Base-by-base conservation (phyloP, 176 grass and related monocot genomes). In the Oryza coarctata region DNA sequence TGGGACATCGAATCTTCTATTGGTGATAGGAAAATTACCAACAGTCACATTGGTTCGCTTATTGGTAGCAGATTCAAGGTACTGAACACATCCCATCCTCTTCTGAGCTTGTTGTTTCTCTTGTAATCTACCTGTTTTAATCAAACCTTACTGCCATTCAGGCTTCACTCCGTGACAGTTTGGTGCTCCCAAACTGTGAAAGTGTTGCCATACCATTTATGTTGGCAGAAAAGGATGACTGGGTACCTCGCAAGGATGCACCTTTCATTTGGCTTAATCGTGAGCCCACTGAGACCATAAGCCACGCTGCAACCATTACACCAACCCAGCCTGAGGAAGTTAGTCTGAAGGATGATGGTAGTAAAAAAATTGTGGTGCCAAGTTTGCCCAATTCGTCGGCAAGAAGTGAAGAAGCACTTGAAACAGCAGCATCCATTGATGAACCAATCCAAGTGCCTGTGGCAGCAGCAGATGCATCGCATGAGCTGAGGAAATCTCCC, bases 141-240 rank as follows among this genome's bases (percentile, higher is more conserved):
- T 82, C 35, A 75, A 6, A n/a, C 20, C 30, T 68, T 70, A 30
- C 64, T 41, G 29, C 64, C 27, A 36, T 50, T 40, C 90, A 99
- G 96, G 88, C 93, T 77, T 84, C 91, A 20, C 80, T 95, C 76
- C 83, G 85, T 30, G 83, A 94, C 38, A 93, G 68, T 39, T 65
- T 99, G 70, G 89, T 99, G 28, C 85, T 95, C 28, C 96, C 96
- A 4, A 99, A 95, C n/a, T 99, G 91, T 80, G 96, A 99, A 71
- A 88, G 85, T 80, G 85, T 95, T 70, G n/a, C 80, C 57, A 76
- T 98, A 14, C 90, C 96, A 40, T 85, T 93, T 87, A 95, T 98
- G 96, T 2, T 95, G 69, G 83, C 90, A 70, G 93, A 98, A 28
- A 95, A 86, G 58, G 96, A 95, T 28, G 93, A 98, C 68, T 99